Percentiles rank a stretch among this genome's conserved stretches.
Evolutionary conservation across 139 green algal species (phyloP).

Genomic region (Coelastrella sp.): DNA sequence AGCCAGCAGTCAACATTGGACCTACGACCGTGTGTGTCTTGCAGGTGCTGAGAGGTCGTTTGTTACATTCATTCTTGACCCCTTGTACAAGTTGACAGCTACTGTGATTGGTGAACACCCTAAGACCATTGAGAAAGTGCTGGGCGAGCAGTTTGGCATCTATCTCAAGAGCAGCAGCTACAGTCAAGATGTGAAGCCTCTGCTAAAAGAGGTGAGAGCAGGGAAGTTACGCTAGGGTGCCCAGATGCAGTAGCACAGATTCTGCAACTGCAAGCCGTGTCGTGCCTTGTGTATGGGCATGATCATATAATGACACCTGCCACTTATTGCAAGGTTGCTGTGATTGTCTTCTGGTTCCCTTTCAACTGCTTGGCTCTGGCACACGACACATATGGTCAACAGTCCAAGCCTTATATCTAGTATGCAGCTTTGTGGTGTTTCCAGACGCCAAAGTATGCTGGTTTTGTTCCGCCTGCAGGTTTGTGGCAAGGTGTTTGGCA

Average conservation of each 20-base stretch:
- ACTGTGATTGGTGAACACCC: conserved; percentile 69
- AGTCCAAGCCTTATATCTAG: too few relatives aligned
- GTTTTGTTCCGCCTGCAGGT: conserved; percentile 49
- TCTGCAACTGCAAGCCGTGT: too few relatives aligned
- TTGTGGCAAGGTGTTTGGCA: conserved; percentile 79
- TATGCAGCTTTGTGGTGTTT: too few relatives aligned
- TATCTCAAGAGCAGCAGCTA: conserved; percentile 69
- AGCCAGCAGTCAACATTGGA: too few relatives aligned
- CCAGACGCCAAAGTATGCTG: not conserved
- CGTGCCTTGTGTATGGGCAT: too few relatives aligned
- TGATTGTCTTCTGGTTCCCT: too few relatives aligned
- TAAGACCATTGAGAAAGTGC: conserved; percentile 62
- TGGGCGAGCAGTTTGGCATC: conserved; percentile 88
- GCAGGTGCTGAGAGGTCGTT: conserved; percentile 85
- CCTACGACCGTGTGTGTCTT: not conserved
- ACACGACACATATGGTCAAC: too few relatives aligned
- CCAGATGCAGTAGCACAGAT: not conserved
- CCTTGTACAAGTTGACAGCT: conserved; percentile 96
- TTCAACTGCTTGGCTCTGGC: too few relatives aligned
- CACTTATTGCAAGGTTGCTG: too few relatives aligned
- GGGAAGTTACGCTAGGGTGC: not conserved
- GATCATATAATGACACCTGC: too few relatives aligned
- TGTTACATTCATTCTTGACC: conserved; percentile 97
- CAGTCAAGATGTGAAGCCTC: conserved; percentile 88
- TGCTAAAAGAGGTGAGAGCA: conserved; percentile 83